Evolutionary conservation across 2,329 filamentous ascomycete genomes (phyloP).

Genomic region (Fusarium buxicola): DNA sequence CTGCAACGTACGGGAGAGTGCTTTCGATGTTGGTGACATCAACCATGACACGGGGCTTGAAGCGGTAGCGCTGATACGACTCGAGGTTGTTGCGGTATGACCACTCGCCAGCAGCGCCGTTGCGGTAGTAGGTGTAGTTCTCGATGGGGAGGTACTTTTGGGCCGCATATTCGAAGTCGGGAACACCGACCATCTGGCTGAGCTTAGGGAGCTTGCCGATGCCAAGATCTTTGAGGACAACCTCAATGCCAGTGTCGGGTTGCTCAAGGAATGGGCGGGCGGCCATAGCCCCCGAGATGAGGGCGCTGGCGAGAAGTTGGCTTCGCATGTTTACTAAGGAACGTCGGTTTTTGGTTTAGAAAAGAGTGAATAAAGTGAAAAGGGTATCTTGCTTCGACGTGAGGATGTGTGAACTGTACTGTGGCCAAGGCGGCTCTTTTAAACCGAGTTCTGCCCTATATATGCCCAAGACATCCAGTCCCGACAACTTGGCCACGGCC

Average conservation of each 20-base stretch:
- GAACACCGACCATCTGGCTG: conserved; percentile 59
- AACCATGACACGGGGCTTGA: conserved; percentile 62
- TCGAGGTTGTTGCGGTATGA: conserved; percentile 69
- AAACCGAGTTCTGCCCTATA: conserved; percentile 12
- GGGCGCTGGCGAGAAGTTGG: conserved; percentile 40
- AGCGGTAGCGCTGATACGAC: conserved; percentile 60
- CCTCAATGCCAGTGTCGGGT: conserved; percentile 60
- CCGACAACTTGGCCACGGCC: conserved; percentile 3
- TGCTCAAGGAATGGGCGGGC: conserved; percentile 59
- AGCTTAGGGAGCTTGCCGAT: conserved; percentile 56
- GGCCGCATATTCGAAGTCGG: conserved; percentile 66
- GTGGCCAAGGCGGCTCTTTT: conserved; percentile 34
- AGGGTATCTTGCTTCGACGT: conserved; percentile 1
- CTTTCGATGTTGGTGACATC: conserved; percentile 60
- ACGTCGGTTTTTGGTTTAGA: background rate
- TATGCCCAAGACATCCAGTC: background rate
- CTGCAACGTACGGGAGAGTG: conserved; percentile 48
- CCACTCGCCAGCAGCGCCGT: conserved; percentile 67
- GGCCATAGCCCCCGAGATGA: conserved; percentile 53
- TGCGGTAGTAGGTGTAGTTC: conserved; percentile 68
- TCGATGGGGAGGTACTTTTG: conserved; percentile 58
- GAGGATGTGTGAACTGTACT: background rate
- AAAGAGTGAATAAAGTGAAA: conserved; percentile 23
- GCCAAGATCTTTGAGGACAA: conserved; percentile 50
- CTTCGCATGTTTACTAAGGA: conserved; percentile 34